Percentiles rank a stretch among this genome's conserved stretches.
Conservation (phyloP, 2,329 filamentous ascomycete genomes). For the Cyphellophora europaea region DNA sequence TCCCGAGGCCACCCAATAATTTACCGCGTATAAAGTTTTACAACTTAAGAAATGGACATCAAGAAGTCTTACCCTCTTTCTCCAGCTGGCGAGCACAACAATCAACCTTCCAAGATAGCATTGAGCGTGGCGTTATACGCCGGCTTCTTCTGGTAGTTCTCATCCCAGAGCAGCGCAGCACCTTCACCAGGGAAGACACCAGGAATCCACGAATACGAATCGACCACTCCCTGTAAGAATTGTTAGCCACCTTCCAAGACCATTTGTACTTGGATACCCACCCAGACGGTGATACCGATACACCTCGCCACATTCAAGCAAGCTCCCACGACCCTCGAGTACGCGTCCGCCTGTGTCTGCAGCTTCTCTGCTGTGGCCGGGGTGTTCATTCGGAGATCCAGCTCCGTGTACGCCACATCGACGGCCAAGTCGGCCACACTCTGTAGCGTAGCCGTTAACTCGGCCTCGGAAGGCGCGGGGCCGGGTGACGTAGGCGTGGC, state of each 20-base stretch:
- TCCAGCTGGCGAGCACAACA: no score
- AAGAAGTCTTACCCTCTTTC: no score
- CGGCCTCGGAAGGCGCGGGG: constrained; percentile 21
- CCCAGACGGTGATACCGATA: constrained; percentile 27
- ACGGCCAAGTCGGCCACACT: constrained; percentile 30
- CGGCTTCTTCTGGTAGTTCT: constrained; percentile 34
- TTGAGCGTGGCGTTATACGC: constrained; percentile 27
- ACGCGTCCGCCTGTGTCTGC: constrained; percentile 23
- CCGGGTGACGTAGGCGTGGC: constrained; percentile 28
- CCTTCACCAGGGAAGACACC: constrained; percentile 30
- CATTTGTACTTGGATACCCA: no score
- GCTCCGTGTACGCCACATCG: constrained; percentile 28
- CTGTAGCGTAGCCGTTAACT: constrained; percentile 29
- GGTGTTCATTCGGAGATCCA: constrained; percentile 38
- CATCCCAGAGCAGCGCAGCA: constrained; percentile 36
- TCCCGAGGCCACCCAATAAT: no score
- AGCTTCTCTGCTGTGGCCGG: constrained; percentile 7
- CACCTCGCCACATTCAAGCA: constrained; percentile 23
- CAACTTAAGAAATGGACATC: no score
- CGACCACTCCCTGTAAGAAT: constrained; percentile 34
- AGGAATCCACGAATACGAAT: constrained; percentile 37
- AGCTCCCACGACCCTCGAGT: constrained; percentile 20
- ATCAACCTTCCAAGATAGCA: no score
- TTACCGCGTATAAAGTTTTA: no score
- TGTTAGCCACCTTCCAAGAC: no score